phyloP scores from a whole-genome alignment of 345 rosid genomes.

The Citrus cavaleriei region DNA sequence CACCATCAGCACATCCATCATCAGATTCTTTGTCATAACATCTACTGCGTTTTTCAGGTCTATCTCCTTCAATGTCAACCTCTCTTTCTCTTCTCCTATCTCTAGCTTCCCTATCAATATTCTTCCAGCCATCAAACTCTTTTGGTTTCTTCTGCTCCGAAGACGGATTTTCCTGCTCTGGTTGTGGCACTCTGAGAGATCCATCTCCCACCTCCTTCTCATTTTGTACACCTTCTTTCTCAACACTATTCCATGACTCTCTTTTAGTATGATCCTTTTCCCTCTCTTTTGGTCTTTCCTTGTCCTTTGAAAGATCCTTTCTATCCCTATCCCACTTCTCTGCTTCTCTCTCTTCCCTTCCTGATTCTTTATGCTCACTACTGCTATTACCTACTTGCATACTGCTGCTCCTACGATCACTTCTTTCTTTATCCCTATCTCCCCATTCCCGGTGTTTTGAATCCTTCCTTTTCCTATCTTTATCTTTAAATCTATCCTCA shows the following conservation, averaged over 20 bases:
- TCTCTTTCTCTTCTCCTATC: slow-evolving; percentile 91
- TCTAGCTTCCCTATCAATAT: slow-evolving; percentile 63
- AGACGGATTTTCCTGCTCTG: slow-evolving; percentile 54
- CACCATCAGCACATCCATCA: slow-evolving; percentile 86
- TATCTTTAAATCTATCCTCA: slow-evolving; percentile 90
- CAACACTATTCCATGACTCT: slow-evolving; percentile 60
- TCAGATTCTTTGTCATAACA: slow-evolving; percentile 73
- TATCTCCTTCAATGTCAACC: slow-evolving; percentile 68
- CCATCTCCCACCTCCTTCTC: slow-evolving; percentile 75
- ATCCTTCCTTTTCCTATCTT: slow-evolving; percentile 90
- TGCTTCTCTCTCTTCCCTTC: slow-evolving; percentile 73
- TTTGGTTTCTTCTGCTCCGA: slow-evolving; percentile 69
- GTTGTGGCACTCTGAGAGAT: slow-evolving; percentile 53
- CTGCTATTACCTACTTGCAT: slow-evolving; percentile 49
- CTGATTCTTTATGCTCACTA: slow-evolving; percentile 59
- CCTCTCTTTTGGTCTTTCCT: slow-evolving; percentile 74
- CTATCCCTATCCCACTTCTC: slow-evolving; percentile 92
- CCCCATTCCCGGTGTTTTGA: slow-evolving; percentile 80
- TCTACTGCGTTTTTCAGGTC: slow-evolving; percentile 75
- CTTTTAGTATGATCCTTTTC: slow-evolving; percentile 70
- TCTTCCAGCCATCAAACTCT: slow-evolving; percentile 69
- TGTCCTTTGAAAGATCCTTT: slow-evolving; percentile 69
- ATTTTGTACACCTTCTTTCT: slow-evolving; percentile 53
- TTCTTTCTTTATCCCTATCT: slow-evolving; percentile 88
- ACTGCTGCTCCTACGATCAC: slow-evolving; percentile 63